Conservation (phyloP, 148 eudicot genomes). For the Cornus kousa region DNA sequence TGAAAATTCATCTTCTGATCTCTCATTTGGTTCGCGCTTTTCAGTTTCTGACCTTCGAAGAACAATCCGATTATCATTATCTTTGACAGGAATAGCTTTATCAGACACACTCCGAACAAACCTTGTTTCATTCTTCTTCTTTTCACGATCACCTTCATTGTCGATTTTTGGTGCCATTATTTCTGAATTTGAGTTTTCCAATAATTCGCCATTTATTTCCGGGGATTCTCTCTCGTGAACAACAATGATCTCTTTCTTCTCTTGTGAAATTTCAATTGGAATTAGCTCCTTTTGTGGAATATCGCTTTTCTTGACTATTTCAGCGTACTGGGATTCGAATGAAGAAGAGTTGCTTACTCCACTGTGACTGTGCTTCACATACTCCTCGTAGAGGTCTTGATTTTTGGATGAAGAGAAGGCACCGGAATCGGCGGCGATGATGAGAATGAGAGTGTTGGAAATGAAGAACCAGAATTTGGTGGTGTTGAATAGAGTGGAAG, state of each 20-base stretch:
- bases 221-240: neutral
- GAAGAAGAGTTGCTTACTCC: neutral
- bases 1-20: constrained; percentile 26
- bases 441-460: constrained; percentile 46
- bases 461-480: constrained; percentile 50
- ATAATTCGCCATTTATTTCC: neutral
- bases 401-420: constrained; percentile 27
- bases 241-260: constrained; percentile 12
- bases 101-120: constrained; percentile 12
- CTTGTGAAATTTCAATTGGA: neutral
- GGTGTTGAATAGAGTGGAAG: constrained; percentile 29
- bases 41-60: constrained; percentile 18
- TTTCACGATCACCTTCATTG: neutral
- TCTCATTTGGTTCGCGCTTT: constrained; percentile 9
- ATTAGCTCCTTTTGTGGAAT: neutral
- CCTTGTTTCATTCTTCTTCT: constrained; percentile 10
- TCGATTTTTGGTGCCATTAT: neutral
- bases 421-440: constrained; percentile 43
- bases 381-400: constrained; percentile 12
- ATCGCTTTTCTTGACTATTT: neutral
- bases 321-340: neutral
- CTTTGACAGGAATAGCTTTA: neutral
- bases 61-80: neutral
- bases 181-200: neutral
- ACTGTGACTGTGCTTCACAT: neutral